phyloP scores from a whole-genome alignment of 129 eudicot genomes.

The Glebionis coronaria region DNA sequence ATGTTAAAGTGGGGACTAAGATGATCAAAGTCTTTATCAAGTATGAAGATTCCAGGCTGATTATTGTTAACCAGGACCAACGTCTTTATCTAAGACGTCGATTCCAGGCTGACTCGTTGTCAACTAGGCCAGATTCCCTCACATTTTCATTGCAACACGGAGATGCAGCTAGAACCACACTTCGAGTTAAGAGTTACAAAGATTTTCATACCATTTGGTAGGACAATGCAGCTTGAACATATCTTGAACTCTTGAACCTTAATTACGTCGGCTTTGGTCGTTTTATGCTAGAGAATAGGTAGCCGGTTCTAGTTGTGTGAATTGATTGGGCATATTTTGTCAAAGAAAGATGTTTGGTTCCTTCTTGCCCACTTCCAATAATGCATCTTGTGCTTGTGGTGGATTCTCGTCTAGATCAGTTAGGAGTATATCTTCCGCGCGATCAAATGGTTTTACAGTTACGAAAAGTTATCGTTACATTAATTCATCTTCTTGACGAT shows the following conservation, averaged over 20 bases:
- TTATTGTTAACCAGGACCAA: constrained; percentile 28
- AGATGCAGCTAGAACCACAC: constrained; percentile 19
- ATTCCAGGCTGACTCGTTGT: constrained; percentile 24
- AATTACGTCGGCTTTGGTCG: neutral
- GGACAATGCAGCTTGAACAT: neutral
- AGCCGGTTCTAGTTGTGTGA: constrained; percentile 1
- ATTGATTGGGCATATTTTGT: constrained; percentile 14
- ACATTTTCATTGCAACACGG: constrained; percentile 12
- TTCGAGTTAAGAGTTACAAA: neutral
- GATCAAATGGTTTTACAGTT: neutral
- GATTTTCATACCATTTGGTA: neutral
- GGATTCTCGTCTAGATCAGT: constrained; percentile 1
- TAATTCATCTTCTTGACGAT: constrained; percentile 4
- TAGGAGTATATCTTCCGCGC: neutral
- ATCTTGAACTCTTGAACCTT: neutral
- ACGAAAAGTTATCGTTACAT: neutral
- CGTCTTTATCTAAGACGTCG: constrained; percentile 21
- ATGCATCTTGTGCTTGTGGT: constrained; percentile 2
- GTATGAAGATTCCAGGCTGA: constrained; percentile 29
- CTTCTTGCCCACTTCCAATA: neutral
- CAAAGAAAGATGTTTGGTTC: constrained; percentile 8
- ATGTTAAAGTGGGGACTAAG: constrained; percentile 12
- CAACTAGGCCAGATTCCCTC: constrained; percentile 15
- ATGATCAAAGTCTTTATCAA: constrained; percentile 18
- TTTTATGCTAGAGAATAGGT: neutral